Base-by-base conservation (phyloP, 2,329 filamentous ascomycete species). In the Phialocephala sp. region DNA sequence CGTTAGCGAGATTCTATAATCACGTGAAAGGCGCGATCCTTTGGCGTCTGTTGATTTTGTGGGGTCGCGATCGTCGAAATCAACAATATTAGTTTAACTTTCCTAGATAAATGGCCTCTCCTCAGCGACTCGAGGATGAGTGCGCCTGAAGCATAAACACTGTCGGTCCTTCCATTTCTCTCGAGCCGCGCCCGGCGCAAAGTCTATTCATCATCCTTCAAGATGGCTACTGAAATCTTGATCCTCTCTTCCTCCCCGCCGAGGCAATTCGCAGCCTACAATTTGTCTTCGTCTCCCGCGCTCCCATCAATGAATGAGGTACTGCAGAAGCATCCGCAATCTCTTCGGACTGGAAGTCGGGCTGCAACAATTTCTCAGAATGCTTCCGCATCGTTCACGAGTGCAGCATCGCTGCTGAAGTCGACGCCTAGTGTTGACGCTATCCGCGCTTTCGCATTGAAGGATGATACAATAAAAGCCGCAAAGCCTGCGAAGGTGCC, bases 301-400 rank as follows among this genome's bases (percentile, higher is more conserved):
- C 80, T 79, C 1, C 86, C 86, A 2, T 80, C 85, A 0, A 75
- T 87, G 0, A 78, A 79, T 43, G 80, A 87, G 2, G 73, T 88
- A 11, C 69, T 84, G 1, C 76, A 79, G 2, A 81, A 79, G 61
- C 73, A 67, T 41, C 68, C 79, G 2, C 50, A 77, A 1, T 20
- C 24, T 55, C 66, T 80, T 11, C 73, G 73, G 47, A 79, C 74
- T 47, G 80, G 78, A 6, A 81, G 74, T 67, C 76, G 77, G 66
- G 76, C 77, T 2, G 69, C 76, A 1, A 70, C 79, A 4, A 77
- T 82, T 41, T 77, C 81, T 4, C 67, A 75, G 18, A 72, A 79
- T 70, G 77, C 76, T 1, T 68, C 72, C 18, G 73, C 71, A 12
- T 75, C 77, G 0, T 84, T 84, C 61, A 80, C 80, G 2, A 82